Evolutionary conservation across 371 early-diverging fungal genomes (phyloP), one percentile per base, ranked within the genome.

Genomic region (Basidiobolus meristosporus): DNA sequence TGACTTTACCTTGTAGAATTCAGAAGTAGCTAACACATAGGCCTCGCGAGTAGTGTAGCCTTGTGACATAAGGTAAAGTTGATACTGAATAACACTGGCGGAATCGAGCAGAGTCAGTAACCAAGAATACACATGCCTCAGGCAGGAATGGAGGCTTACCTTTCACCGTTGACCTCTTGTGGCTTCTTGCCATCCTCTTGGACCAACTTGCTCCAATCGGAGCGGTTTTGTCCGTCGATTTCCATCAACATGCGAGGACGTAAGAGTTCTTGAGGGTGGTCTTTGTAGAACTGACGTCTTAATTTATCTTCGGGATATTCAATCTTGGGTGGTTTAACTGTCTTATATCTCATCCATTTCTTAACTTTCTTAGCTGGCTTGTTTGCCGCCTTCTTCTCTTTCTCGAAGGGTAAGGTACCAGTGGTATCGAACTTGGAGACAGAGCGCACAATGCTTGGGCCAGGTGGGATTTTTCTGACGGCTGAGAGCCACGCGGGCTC

Each of bases 261-360:
- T 17, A 65, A 52, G 43, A 77, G 56, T 60, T 90, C 91, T 52
- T 76, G 82, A 15, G 89, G 89, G 52, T 90, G 91, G 62, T 85
- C 80, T 47, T 67, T 63, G 56, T 81, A 90, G 49, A 90, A 90
- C 38, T 66, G 70, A 40, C 65, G 51, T 46, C 91, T 71, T 40
- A 90, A 62, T 45, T 49, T 50, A 54, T 90, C 91, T 59, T 89
- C 89, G n/a, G 84, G 84, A 47, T 85, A 90, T 20, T 67, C 73
- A 36, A 90, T 85, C 37, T 51, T 54, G 20, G 62, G 72, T 33
- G 80, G 74, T 50, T 65, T 54, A 38, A 65, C 65, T 22, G 63
- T 57, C 46, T 46, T 52, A 42, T 46, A 51, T 36, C 18, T 14
- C 40, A 44, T 55, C 47, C 38, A 5, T 49, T 43, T 30, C 20